A percentile compares a stretch with the other conserved stretches of the same genome.
Evolutionary conservation across 2,329 filamentous ascomycete genomes (phyloP).

Genomic region (Colletotrichum abscissum): DNA sequence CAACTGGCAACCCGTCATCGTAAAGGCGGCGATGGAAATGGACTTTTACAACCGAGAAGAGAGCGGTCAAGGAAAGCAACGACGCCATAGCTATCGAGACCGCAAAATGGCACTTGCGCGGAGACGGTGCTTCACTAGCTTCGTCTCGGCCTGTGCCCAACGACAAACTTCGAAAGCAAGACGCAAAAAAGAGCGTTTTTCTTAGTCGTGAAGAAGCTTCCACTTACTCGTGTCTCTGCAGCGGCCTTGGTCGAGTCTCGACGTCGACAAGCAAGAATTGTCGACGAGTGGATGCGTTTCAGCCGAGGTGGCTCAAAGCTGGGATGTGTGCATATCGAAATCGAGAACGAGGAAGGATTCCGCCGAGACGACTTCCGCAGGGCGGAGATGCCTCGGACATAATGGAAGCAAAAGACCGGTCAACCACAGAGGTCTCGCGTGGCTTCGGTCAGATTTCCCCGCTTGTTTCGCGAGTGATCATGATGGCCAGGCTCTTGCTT

Average conservation of each 20-base stretch:
- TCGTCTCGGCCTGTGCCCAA: constrained; percentile 25
- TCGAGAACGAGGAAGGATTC: neutral
- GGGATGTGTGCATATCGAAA: constrained; percentile 10
- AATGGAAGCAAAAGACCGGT: neutral
- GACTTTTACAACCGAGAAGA: neutral
- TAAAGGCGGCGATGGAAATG: constrained; percentile 16
- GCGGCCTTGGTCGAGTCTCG: neutral
- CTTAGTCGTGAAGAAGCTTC: constrained; percentile 4
- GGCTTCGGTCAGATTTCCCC: constrained; percentile 10
- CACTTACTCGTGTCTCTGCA: constrained; percentile 29
- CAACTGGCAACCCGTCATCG: constrained; percentile 15
- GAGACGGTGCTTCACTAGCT: constrained; percentile 18
- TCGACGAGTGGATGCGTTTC: constrained; percentile 25
- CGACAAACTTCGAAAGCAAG: neutral
- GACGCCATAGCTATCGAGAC: constrained; percentile 14
- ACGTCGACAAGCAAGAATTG: neutral
- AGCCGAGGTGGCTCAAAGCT: constrained; percentile 6
- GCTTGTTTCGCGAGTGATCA: constrained; percentile 22
- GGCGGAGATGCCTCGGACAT: neutral
- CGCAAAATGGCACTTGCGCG: constrained; percentile 30
- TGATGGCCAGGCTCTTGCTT: constrained; percentile 5
- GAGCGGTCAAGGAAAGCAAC: neutral
- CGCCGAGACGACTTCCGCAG: neutral
- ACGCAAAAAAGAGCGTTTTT: neutral
- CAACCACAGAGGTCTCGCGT: neutral